Percentiles rank a stretch among this genome's conserved stretches.
Evolutionary conservation across 1,284 basidiomycete genomes (phyloP).

Genomic region (Cryptococcus sp.): DNA sequence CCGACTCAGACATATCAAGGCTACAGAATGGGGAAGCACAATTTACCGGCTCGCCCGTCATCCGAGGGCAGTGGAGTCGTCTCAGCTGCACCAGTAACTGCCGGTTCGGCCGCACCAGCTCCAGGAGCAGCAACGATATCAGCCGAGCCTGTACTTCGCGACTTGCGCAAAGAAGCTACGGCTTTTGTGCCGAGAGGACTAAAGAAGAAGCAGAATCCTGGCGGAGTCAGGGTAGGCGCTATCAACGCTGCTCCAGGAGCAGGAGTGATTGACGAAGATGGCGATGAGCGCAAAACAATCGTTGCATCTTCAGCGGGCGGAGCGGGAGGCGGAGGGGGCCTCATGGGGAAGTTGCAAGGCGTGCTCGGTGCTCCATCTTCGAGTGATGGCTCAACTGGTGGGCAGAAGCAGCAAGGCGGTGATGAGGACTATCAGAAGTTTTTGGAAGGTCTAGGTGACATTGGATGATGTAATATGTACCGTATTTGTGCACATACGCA

Average conservation of each 20-base stretch:
- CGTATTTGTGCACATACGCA: no score
- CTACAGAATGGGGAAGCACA: conserved; percentile 37
- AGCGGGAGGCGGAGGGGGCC: conserved; percentile 26
- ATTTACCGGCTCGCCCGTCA: conserved; percentile 27
- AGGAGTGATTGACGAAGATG: conserved; percentile 43
- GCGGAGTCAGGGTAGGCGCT: conserved; percentile 10
- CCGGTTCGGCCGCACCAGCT: conserved; percentile 27
- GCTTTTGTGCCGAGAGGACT: conserved; percentile 71
- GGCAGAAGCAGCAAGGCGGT: conserved; percentile 13
- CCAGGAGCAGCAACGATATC: conserved; percentile 57
- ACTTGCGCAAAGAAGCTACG: conserved; percentile 88
- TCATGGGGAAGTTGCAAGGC: conserved; percentile 47
- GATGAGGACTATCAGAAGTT: conserved; percentile 50
- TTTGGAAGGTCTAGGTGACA: conserved; percentile 43
- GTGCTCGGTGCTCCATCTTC: conserved; percentile 28
- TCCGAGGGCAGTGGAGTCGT: conserved; percentile 5
- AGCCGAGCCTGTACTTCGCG: conserved; percentile 79
- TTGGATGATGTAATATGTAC: no score
- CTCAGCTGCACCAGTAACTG: conserved; percentile 26
- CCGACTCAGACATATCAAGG: conserved; percentile 49
- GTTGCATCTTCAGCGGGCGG: background rate
- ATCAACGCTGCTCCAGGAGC: conserved; percentile 47
- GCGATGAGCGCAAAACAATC: conserved; percentile 30
- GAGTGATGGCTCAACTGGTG: background rate
- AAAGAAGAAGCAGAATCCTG: conserved; percentile 37